Base-by-base conservation (phyloP, 2,329 filamentous ascomycete genomes). In the Clonostachys byssicola region DNA sequence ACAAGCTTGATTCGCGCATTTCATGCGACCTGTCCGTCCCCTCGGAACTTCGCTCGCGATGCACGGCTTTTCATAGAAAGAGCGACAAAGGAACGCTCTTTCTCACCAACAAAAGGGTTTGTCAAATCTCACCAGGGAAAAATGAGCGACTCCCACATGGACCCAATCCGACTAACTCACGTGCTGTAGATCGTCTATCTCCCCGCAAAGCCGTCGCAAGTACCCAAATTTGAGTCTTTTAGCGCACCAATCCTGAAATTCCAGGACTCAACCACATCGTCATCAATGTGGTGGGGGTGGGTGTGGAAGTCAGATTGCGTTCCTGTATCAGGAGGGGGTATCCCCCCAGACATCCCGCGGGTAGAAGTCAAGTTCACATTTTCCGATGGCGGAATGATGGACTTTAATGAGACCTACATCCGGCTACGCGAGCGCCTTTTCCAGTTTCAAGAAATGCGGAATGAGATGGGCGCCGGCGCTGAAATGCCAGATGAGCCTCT, bases 361-460 rank as follows among this genome's bases (percentile, higher is more conserved):
- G 75, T 96, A 40, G 89, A 94, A 58, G 67, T 95, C 54, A 91
- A 88, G 63, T 78, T 96, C 58, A 91, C 86, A 18, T 97, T 97
- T 74, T 92, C 91, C 62, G 92, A 97, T 52, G 92, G 92, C 40
- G 92, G 92, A n/a, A 92, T 92, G 49, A 94, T 88, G 64, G 91
- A 96, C 56, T 97, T 95, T 61, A 86, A 92, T 58, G 80, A 82
- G 44, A 81, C 81, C 45, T 96, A 92, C 60, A 89, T 95, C 58
- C 78, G 87, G 47, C 83, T 96, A 53, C 91, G 89, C 61, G 92
- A 95, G 61, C 80, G 90, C 7, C 71, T 96, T 47, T 80, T 86
- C 53, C 89, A 96, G 58, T 89, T 85, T 8, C 81, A 91, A 36
- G 88, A 94, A 47, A 78, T 88, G 49, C 85, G 85, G 34, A 70